Percentiles rank a stretch among this genome's conserved stretches.
Evolutionary conservation across 257 asterid species (phyloP).

Genomic region (Coffea canephora): DNA sequence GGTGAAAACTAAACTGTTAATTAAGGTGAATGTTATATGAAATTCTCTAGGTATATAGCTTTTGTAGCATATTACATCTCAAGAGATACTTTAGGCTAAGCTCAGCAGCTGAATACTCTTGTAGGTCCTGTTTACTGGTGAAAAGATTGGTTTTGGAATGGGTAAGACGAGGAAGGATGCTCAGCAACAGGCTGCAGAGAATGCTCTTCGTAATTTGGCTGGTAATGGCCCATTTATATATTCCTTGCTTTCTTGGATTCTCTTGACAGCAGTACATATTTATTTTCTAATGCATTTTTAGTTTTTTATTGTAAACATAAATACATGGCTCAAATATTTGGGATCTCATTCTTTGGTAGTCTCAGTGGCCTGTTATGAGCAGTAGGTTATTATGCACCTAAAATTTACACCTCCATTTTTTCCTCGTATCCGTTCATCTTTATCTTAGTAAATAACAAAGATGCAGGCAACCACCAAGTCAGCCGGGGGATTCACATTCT

Average conservation of each 20-base stretch:
- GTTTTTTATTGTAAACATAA: background rate
- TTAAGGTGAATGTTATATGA: background rate
- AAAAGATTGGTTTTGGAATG: conserved; percentile 81
- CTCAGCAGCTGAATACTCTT: conserved; percentile 29
- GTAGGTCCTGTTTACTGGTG: conserved; percentile 84
- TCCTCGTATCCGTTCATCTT: background rate
- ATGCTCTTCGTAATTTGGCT: conserved; percentile 89
- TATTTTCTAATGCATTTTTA: background rate
- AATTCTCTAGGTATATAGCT: background rate
- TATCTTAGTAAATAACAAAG: background rate
- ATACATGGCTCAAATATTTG: background rate
- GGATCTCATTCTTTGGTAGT: background rate
- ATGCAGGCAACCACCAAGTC: background rate
- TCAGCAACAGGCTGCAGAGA: conserved; percentile 94
- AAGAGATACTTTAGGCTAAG: conserved; percentile 18
- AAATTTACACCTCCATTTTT: background rate
- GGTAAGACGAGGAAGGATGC: conserved; percentile 96
- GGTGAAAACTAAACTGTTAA: background rate
- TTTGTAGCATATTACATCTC: conserved; percentile 1
- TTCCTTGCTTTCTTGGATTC: conserved; percentile 3
- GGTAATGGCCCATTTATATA: conserved; percentile 36
- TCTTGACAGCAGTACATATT: background rate
- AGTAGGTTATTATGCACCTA: background rate
- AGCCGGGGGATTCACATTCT: background rate
- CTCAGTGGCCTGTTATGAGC: background rate